Evolutionary conservation across 345 rosid species (phyloP), one percentile per base, ranked within the genome.

Genomic region (Gossypium mustelinum): DNA sequence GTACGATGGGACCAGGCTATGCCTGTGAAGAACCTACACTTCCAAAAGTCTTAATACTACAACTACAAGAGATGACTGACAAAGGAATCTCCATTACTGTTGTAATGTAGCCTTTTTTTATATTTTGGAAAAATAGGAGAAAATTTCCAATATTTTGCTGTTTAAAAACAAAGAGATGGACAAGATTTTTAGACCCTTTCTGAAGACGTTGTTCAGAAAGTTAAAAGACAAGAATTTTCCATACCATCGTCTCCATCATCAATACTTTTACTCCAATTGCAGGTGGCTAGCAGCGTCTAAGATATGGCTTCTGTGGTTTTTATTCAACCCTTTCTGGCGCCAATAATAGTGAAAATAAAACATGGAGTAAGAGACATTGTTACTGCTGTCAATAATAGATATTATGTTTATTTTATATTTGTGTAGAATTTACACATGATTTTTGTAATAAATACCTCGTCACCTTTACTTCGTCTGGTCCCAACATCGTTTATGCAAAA

Each of bases 31-130:
- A 74, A 81, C 83, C 79, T 75, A 81, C 83, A 80, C 74, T 83
- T 77, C 85, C 85, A 80, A 80, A 82, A 84, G 82, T 75, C 81
- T 56, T 83, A 73, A 41, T 45, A 67, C 56, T 73, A 74, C 41
- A 34, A 34, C 41, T 34, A 34, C 7, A 4, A 74, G 63, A 74
- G 77, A 84, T 45, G 10, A 11, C 82, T 80, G 86, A 78, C 89
- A 85, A 79, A 87, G 85, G 87, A 89, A 87, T 86, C 87, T 88
- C 81, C 84, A 82, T 88, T 82, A 80, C 85, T 75, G 51, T 47
- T 45, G 50, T 45, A 9, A 12, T 47, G 85, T 76, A 82, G 82
- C 81, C 82, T 79, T 82, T 74, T 81, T 81, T 73, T 77, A 75
- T 80, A 65, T 58, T 64, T 64, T 64, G 1, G 20, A 16, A 13